Conservation (phyloP, 495 filamentous ascomycete genomes). For the Aspergillus conjunctus region DNA sequence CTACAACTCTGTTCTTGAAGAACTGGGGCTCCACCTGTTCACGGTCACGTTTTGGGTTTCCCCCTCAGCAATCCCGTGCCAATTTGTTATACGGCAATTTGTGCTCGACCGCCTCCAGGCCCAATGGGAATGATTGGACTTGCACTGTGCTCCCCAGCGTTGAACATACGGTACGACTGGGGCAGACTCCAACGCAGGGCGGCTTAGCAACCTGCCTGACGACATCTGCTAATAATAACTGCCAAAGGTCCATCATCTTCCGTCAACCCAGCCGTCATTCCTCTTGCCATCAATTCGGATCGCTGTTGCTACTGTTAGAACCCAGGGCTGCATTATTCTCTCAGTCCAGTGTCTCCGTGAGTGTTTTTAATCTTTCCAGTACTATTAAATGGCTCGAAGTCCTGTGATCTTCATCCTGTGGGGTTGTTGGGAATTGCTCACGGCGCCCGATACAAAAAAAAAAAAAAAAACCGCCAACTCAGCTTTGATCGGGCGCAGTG, state of each 20-base stretch:
- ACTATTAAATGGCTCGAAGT: neutral
- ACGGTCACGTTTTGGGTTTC: constrained; percentile 11
- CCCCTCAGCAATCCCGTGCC: constrained; percentile 2
- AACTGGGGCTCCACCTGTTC: constrained; percentile 17
- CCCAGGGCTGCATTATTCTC: constrained; percentile 1
- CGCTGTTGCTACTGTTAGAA: constrained; percentile 5
- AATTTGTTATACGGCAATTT: constrained; percentile 1
- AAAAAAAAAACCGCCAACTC: constrained; percentile 12
- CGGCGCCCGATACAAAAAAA: constrained; percentile 18
- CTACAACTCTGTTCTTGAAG: neutral
- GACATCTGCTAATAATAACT: constrained; percentile 23
- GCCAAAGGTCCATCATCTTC: constrained; percentile 10
- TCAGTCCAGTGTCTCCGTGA: constrained; percentile 15
- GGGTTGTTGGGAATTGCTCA: constrained; percentile 22
- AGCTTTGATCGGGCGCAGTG: constrained; percentile 13
- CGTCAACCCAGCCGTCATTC: constrained; percentile 3
- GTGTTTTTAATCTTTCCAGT: constrained; percentile 18
- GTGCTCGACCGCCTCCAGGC: neutral
- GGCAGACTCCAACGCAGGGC: neutral
- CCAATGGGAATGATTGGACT: constrained; percentile 1
- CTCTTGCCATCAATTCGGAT: constrained; percentile 12
- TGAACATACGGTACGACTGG: neutral
- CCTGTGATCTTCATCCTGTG: constrained; percentile 22
- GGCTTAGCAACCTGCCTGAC: neutral
- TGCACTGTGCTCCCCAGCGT: neutral